phyloP scores from a whole-genome alignment of 352 stramenopile genomes.

The Phytophthora aleatoria region DNA sequence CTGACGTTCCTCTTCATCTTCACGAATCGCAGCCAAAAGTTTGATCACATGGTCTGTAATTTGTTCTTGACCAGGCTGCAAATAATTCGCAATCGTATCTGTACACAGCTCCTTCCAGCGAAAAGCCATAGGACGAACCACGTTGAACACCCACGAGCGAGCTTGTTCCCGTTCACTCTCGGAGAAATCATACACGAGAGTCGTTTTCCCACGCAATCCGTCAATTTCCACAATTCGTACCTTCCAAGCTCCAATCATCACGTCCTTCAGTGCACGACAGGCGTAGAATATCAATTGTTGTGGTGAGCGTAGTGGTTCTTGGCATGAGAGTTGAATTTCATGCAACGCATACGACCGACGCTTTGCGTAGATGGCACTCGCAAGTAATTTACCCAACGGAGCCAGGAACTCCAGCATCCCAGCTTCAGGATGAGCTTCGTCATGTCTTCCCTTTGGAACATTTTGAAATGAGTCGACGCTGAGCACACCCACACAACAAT shows the following conservation, averaged over 20 bases:
- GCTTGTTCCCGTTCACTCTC: constrained; percentile 40
- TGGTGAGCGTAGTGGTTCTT: constrained; percentile 56
- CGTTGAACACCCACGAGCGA: constrained; percentile 22
- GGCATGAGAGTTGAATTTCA: constrained; percentile 39
- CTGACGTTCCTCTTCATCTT: constrained; percentile 27
- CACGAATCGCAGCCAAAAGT: constrained; percentile 25
- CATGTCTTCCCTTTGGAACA: constrained; percentile 57
- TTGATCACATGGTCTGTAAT: constrained; percentile 13
- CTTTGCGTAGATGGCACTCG: constrained; percentile 65
- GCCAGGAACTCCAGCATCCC: constrained; percentile 63
- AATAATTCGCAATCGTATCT: constrained; percentile 46
- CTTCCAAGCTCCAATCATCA: constrained; percentile 62
- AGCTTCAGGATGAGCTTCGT: constrained; percentile 68
- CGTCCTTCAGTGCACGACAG: constrained; percentile 46
- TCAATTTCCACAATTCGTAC: constrained; percentile 61
- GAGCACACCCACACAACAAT: constrained; percentile 60
- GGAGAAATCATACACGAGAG: constrained; percentile 58
- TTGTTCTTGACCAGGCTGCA: constrained; percentile 2
- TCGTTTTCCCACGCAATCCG: constrained; percentile 49
- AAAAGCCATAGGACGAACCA: constrained; percentile 46
- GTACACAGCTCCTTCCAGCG: constrained; percentile 51
- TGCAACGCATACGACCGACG: constrained; percentile 55
- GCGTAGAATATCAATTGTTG: constrained; percentile 58
- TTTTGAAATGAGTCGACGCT: constrained; percentile 61
- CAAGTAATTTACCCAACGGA: constrained; percentile 45